Percentiles rank a stretch among this genome's conserved stretches.
Evolutionary conservation across 805 yeast genomes (phyloP).

Genomic region (Ogataea trehaloabstinens): DNA sequence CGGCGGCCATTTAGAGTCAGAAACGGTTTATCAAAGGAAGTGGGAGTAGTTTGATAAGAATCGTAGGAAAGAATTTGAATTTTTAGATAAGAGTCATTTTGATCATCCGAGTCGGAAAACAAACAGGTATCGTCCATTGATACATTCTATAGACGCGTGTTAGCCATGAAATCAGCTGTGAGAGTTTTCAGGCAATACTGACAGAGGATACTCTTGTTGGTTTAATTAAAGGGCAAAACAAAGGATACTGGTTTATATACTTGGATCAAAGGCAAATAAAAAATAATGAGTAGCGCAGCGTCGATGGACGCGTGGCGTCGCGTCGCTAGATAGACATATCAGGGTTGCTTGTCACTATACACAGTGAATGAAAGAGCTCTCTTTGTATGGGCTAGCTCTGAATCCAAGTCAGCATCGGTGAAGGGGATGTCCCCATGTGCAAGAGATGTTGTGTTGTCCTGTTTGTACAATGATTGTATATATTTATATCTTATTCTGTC

Average conservation of each 20-base stretch:
- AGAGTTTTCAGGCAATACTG: conserved; percentile 1
- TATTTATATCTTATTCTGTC: conserved; percentile 17
- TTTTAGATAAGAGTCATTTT: conserved; percentile 25
- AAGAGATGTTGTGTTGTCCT: neutral
- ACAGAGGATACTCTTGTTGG: too few relatives aligned
- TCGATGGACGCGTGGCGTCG: conserved; percentile 1
- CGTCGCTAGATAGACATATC: too few relatives aligned
- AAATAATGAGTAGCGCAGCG: neutral
- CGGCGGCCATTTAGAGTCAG: conserved; percentile 30
- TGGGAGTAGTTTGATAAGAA: conserved; percentile 59
- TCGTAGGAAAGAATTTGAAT: conserved; percentile 66
- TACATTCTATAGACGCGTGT: too few relatives aligned
- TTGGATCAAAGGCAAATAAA: neutral
- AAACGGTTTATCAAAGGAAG: conserved; percentile 46
- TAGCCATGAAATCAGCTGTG: neutral
- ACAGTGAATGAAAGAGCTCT: conserved; percentile 14
- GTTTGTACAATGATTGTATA: conserved; percentile 11
- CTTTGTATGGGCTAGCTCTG: conserved; percentile 5
- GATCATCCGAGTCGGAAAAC: conserved; percentile 5
- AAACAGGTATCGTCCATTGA: conserved; percentile 12
- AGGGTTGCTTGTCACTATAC: conserved; percentile 15
- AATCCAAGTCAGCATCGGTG: conserved; percentile 9
- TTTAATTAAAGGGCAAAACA: neutral
- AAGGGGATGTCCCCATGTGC: neutral
- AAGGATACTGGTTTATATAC: neutral